Conservation (phyloP, 1,284 basidiomycete species). For the Pyrrhoderma lamaoense region DNA sequence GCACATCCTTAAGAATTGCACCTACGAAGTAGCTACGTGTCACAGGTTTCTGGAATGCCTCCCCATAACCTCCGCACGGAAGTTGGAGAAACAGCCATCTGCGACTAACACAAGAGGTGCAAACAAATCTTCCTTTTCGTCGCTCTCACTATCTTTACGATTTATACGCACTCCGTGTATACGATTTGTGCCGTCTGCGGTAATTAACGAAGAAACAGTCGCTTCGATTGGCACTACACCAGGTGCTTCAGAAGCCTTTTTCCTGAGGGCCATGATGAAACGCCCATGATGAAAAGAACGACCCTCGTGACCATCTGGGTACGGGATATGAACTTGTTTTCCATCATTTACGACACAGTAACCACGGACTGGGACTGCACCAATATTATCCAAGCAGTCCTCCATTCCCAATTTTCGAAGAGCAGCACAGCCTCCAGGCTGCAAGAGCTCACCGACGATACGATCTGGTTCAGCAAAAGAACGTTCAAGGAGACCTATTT, state of each 20-base stretch:
- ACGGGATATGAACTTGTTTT: slow-evolving; percentile 78
- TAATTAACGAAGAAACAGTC: slow-evolving; percentile 70
- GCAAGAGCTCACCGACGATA: slow-evolving; percentile 95
- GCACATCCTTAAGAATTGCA: slow-evolving; percentile 66
- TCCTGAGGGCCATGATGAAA: slow-evolving; percentile 78
- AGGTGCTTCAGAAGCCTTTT: slow-evolving; percentile 50
- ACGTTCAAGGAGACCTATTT: slow-evolving; percentile 80
- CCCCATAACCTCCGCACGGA: slow-evolving; percentile 52
- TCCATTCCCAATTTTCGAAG: slow-evolving; percentile 75
- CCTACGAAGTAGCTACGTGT: slow-evolving; percentile 81
- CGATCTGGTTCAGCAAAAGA: slow-evolving; percentile 91
- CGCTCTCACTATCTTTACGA: slow-evolving; percentile 25
- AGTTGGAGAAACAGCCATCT: slow-evolving; percentile 93
- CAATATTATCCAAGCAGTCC: slow-evolving; percentile 75
- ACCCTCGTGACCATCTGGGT: slow-evolving; percentile 68
- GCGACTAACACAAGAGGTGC: slow-evolving; percentile 85
- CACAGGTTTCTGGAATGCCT: slow-evolving; percentile 38
- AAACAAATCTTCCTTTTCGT: slow-evolving; percentile 46
- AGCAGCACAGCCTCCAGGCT: slow-evolving; percentile 85
- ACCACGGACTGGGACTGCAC: slow-evolving; percentile 78
- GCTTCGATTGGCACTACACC: slow-evolving; percentile 77
- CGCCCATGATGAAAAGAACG: slow-evolving; percentile 93
- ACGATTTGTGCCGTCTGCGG: slow-evolving; percentile 46
- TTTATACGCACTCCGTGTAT: slow-evolving; percentile 61
- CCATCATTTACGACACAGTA: slow-evolving; percentile 79